These are phyloP conservation scores for Hypocrella siamensis DNA, from an alignment of 2,329 filamentous ascomycete species.

Conservation along the genomic window DNA sequence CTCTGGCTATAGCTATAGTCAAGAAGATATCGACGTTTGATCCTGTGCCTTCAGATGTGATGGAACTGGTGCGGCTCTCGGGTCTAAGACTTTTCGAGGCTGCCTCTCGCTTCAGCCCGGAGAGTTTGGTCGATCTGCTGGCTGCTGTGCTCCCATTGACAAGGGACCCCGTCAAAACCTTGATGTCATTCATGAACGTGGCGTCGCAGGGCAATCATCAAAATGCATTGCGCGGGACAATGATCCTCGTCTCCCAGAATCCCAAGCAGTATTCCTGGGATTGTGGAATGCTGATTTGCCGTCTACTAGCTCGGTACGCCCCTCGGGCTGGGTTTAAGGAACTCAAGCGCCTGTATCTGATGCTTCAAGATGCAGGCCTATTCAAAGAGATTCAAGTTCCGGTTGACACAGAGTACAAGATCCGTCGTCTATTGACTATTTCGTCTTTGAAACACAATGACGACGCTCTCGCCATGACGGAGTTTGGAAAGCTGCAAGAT, in stretches of 20 bases:
- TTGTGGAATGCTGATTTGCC: slow-evolving; percentile 5
- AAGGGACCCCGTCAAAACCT: slow-evolving; percentile 8
- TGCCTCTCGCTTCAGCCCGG: slow-evolving; percentile 6
- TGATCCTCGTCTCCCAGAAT: slow-evolving; percentile 5
- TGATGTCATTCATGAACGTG: slow-evolving; percentile 4
- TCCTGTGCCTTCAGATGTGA: slow-evolving; percentile 3
- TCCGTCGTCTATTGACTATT: slow-evolving; percentile 12
- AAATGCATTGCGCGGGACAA: slow-evolving; percentile 3
- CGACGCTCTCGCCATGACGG: slow-evolving; percentile 10
- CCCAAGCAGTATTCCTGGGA: slow-evolving; percentile 4
- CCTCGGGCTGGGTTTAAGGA: slow-evolving; percentile 3
- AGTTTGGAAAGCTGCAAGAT: slow-evolving; percentile 10
- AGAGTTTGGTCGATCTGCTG: slow-evolving; percentile 7
- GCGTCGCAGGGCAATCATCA: slow-evolving; percentile 3
- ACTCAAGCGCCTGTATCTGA: slow-evolving; percentile 11
- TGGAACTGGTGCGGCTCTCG: slow-evolving; percentile 5
- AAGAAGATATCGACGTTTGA: slow-evolving; percentile 6
- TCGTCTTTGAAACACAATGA: slow-evolving; percentile 13
- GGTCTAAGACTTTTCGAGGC: slow-evolving; percentile 11
- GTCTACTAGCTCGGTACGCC: slow-evolving; percentile 4
- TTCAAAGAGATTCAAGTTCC: slow-evolving; percentile 8
- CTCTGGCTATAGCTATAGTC: slow-evolving; percentile 7
- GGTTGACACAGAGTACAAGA: slow-evolving; percentile 10
- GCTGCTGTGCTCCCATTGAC: slow-evolving; percentile 9
- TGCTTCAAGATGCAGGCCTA: slow-evolving; percentile 14